These are phyloP conservation scores for Neurospora hispaniola DNA, from an alignment of 495 filamentous ascomycete species.

Conservation along the genomic window DNA sequence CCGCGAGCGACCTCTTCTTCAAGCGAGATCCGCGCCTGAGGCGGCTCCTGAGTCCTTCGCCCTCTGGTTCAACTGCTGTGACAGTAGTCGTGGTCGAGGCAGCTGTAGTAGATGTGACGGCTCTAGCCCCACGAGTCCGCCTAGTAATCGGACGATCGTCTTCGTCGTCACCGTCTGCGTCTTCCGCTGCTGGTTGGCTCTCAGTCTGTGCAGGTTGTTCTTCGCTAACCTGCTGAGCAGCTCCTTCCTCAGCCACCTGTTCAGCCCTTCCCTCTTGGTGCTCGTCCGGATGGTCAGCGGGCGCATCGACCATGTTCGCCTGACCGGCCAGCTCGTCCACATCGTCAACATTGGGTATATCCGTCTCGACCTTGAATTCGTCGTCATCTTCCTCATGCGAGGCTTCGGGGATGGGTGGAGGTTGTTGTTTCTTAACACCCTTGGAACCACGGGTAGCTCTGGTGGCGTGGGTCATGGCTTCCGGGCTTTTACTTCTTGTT, in stretches of 20 bases:
- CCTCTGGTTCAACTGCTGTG: constrained; percentile 25
- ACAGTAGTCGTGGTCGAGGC: constrained; percentile 21
- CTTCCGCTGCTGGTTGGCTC: constrained; percentile 32
- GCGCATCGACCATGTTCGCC: background rate
- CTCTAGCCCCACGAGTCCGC: constrained; percentile 39
- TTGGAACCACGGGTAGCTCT: constrained; percentile 52
- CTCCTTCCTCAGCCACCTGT: constrained; percentile 5
- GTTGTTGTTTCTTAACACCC: constrained; percentile 48
- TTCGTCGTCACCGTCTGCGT: constrained; percentile 56
- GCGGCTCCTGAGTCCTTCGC: constrained; percentile 25
- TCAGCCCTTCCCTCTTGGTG: constrained; percentile 2
- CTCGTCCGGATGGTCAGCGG: background rate
- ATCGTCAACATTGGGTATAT: constrained; percentile 24
- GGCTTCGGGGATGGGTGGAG: constrained; percentile 48
- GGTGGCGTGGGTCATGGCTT: constrained; percentile 30
- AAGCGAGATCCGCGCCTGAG: constrained; percentile 35
- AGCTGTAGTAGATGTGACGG: constrained; percentile 9
- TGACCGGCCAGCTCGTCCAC: constrained; percentile 6
- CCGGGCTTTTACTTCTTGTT: constrained; percentile 51
- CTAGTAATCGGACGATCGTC: constrained; percentile 51
- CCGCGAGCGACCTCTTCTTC: constrained; percentile 42
- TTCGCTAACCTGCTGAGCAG: background rate
- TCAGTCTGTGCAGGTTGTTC: constrained; percentile 18
- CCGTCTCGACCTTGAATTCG: constrained; percentile 14
- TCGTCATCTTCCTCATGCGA: constrained; percentile 29